Evolutionary conservation across 108 stramenopile genomes (phyloP).

Genomic region (Craspedostauros australis): DNA sequence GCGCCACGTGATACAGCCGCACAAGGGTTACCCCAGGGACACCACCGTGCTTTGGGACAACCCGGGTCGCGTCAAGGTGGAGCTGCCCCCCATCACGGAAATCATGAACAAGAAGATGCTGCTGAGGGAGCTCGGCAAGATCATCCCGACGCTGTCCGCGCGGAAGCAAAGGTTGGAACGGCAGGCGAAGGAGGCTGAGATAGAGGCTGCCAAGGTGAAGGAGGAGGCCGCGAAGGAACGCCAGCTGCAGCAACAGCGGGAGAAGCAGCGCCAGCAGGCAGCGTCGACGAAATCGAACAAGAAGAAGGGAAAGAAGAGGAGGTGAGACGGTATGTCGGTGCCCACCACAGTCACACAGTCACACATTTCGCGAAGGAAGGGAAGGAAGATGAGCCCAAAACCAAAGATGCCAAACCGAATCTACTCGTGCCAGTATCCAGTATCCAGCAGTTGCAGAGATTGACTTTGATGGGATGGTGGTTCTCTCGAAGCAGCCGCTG

Average conservation of each 20-base stretch:
- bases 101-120: conserved; percentile 29
- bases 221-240: conserved; percentile 6
- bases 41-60: conserved; percentile 69
- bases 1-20: conserved; percentile 79
- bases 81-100: not conserved
- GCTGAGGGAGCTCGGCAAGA: conserved; percentile 40
- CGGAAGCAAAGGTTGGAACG: conserved; percentile 41
- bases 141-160: conserved; percentile 42
- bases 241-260: conserved; percentile 11
- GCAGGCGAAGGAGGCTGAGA: not conserved
- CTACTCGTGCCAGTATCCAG: too few relatives aligned
- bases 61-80: conserved; percentile 56
- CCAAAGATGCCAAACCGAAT: too few relatives aligned
- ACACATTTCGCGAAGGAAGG: too few relatives aligned
- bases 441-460: too few relatives aligned
- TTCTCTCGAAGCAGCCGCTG: too few relatives aligned
- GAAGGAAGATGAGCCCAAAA: too few relatives aligned
- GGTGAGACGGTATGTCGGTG: conserved; percentile 8
- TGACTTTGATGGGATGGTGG: too few relatives aligned
- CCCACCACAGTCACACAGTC: too few relatives aligned
- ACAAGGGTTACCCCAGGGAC: conserved; percentile 81
- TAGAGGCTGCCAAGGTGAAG: conserved; percentile 8
- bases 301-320: conserved; percentile 36
- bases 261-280: conserved; percentile 2
- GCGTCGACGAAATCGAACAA: conserved; percentile 21